These are phyloP conservation scores for Saccharum spontaneum DNA, from an alignment of 176 grass and related monocot genomes.

Conservation along the genomic window DNA sequence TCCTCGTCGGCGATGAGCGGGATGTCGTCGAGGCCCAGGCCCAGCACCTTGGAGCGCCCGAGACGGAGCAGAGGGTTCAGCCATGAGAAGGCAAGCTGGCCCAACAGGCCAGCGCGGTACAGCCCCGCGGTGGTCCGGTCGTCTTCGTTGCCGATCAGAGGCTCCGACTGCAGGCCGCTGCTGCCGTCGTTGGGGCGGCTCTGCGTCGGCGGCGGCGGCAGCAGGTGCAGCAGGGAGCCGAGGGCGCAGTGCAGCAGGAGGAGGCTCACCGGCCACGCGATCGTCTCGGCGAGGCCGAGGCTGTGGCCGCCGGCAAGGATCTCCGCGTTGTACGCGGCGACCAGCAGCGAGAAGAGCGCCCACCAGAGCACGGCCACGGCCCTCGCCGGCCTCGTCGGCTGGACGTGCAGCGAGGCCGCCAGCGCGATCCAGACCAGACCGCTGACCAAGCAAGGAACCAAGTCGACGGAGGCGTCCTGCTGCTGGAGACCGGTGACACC, in stretches of 20 bases:
- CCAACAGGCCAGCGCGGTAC: slow-evolving; percentile 48
- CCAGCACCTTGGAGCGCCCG: slow-evolving; percentile 66
- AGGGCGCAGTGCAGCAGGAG: slow-evolving; percentile 56
- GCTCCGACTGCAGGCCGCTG: slow-evolving; percentile 41
- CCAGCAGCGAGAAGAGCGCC: slow-evolving; percentile 56
- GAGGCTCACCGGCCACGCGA: slow-evolving; percentile 63
- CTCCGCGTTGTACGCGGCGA: slow-evolving; percentile 58
- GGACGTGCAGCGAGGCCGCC: slow-evolving; percentile 55
- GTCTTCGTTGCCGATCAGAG: slow-evolving; percentile 44
- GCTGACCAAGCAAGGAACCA: slow-evolving; percentile 36
- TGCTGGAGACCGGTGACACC: slow-evolving; percentile 15
- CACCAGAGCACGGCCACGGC: slow-evolving; percentile 61
- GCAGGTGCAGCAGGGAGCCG: not conserved
- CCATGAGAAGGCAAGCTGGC: slow-evolving; percentile 82
- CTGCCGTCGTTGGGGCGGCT: not conserved
- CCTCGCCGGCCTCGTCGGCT: slow-evolving; percentile 34
- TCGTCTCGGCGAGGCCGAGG: slow-evolving; percentile 34
- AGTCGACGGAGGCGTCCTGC: not conserved
- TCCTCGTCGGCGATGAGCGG: slow-evolving; percentile 67
- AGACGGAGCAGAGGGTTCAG: slow-evolving; percentile 65
- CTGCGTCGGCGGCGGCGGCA: too few relatives aligned
- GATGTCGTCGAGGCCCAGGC: slow-evolving; percentile 63
- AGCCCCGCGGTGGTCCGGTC: slow-evolving; percentile 24
- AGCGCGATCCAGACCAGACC: slow-evolving; percentile 50
- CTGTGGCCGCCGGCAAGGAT: slow-evolving; percentile 12